These are phyloP conservation scores for Penicillium atrosanguineum DNA, from an alignment of 495 filamentous ascomycete species.

Conservation along the genomic window DNA sequence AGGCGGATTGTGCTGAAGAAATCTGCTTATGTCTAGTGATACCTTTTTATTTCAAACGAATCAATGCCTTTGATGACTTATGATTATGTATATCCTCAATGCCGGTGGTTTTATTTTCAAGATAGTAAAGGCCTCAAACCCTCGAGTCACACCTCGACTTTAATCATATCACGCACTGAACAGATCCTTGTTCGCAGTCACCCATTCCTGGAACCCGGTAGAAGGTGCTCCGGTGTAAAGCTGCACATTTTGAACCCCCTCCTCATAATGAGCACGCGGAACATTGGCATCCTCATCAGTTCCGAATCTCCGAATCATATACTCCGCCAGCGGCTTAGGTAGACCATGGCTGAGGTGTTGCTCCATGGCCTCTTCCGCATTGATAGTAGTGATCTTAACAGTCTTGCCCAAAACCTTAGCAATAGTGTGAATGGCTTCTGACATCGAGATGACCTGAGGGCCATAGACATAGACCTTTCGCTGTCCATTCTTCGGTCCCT, in stretches of 20 bases:
- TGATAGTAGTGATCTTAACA: constrained; percentile 4
- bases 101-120: too few species aligned
- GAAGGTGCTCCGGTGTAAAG: constrained; percentile 13
- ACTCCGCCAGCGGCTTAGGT: background rate
- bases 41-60: background rate
- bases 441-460: constrained; percentile 1
- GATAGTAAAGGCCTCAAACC: too few species aligned
- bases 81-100: background rate
- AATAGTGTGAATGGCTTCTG: constrained; percentile 8
- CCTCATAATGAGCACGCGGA: background rate
- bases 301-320: background rate
- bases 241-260: background rate
- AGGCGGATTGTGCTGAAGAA: too few species aligned
- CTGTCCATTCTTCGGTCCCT: constrained; percentile 3
- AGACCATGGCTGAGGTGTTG: background rate
- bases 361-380: background rate
- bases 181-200: constrained; percentile 20
- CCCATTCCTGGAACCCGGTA: constrained; percentile 27
- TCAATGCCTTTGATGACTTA: background rate
- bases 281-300: background rate
- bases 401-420: constrained; percentile 5
- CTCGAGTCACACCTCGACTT: too few species aligned
- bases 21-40: background rate
- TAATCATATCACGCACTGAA: background rate
- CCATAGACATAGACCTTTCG: constrained; percentile 12